Evolutionary conservation across 176 grass and related monocot genomes (phyloP), one percentile per base, ranked within the genome.

Genomic region (Oryza glaberrima): DNA sequence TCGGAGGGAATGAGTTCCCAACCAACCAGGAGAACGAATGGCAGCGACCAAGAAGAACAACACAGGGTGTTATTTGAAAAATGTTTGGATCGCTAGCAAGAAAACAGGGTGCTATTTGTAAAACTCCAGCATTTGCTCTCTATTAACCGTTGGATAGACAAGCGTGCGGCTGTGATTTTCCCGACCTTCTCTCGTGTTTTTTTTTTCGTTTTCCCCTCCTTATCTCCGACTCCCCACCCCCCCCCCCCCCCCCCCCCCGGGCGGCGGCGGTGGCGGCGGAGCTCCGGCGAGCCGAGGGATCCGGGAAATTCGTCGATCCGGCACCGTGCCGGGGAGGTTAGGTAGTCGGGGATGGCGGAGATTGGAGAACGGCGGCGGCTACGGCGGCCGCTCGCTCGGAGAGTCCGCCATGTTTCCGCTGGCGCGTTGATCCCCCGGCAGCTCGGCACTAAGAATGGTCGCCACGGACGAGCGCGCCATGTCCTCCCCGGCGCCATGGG

Each of bases 401-500:
- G 47, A 6, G 36, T 36, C 51, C 51, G 51, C 51, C 51, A 56
- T 56, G 51, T 4, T 16, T 17, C 14, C 15, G 49, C 14, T 52
- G 14, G 49, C 49, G 11, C 46, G 46, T 52, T 16, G 49, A 52
- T 16, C 49, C 16, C 49, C 14, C 4, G 49, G 51, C 4, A 38
- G 35, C 35, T 36, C 35, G 35, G 35, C 51, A 56, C 16, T 7
- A 56, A 49, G 47, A 48, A 49, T 15, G 47, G 47, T 1, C 47
- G 11, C 11, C 46, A 47, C 2, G 11, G 46, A 25, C 14, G 9
- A 65, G 13, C 72, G 9, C 64, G 41, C 19, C 77, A 89, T 89
- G 80, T 4, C 75, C 3, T 74, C 74, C 36, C 84, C 22, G 86
- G 78, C 3, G 77, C 46, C 46, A 47, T 47, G 10, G 47, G 84